Conservation (phyloP, 176 grass and related monocot genomes). For the Lolium perenne region DNA sequence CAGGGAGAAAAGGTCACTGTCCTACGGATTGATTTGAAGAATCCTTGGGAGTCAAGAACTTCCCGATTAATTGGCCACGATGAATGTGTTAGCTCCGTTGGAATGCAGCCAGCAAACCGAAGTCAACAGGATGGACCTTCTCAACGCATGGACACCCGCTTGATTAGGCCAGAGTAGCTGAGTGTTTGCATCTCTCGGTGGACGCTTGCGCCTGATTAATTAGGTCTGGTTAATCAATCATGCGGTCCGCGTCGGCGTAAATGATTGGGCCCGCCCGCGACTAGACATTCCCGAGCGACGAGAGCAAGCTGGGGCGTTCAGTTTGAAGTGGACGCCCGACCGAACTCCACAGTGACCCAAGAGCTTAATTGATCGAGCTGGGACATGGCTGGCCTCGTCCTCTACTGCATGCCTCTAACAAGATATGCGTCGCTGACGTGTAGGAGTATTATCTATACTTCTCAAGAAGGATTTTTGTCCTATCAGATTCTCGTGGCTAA, state of each 20-base stretch:
- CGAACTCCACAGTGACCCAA: conserved; percentile 36
- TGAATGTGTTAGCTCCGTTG: too few relatives aligned
- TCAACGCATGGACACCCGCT: too few relatives aligned
- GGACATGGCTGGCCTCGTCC: neutral
- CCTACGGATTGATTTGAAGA: neutral
- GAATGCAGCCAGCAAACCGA: too few relatives aligned
- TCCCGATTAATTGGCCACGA: neutral
- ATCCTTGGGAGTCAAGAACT: conserved; percentile 24
- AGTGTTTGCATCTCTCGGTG: neutral
- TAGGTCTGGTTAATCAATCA: conserved; percentile 46
- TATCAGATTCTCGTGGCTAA: too few relatives aligned
- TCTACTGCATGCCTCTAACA: neutral
- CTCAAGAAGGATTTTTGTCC: too few relatives aligned
- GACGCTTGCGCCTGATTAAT: conserved; percentile 44
- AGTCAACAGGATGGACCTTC: too few relatives aligned
- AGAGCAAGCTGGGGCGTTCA: neutral
- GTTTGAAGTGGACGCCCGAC: conserved; percentile 47
- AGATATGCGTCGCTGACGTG: neutral
- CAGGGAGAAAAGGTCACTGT: neutral
- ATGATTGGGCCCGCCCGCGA: conserved; percentile 27
- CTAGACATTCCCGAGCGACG: conserved; percentile 34
- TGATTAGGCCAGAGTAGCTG: too few relatives aligned
- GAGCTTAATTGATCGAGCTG: neutral
- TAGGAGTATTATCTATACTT: neutral
- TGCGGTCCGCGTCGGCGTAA: conserved; percentile 31